Evolutionary conservation across 495 filamentous ascomycete genomes (phyloP).

Genomic region (Endocarpon pusillum): DNA sequence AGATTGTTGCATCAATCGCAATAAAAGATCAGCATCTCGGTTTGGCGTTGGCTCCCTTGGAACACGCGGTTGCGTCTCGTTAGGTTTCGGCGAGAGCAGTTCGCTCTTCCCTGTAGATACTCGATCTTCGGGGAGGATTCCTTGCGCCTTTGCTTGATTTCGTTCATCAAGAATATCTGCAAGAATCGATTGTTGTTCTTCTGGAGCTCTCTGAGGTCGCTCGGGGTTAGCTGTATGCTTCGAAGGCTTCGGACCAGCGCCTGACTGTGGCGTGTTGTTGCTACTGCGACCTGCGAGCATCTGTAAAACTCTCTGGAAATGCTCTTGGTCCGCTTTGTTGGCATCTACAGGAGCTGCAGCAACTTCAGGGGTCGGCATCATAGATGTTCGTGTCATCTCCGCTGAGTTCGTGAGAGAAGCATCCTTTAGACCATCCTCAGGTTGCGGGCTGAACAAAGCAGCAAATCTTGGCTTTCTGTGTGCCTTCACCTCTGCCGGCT

Average conservation of each 20-base stretch:
- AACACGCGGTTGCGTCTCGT: too few species aligned
- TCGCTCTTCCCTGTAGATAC: constrained; percentile 16
- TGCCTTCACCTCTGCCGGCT: constrained; percentile 5
- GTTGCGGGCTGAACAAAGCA: constrained; percentile 56
- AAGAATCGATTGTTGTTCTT: constrained; percentile 20
- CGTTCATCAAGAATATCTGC: constrained; percentile 17
- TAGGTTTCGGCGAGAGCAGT: constrained; percentile 16
- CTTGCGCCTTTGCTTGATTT: constrained; percentile 11
- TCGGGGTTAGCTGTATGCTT: constrained; percentile 20
- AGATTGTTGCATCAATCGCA: constrained; percentile 36
- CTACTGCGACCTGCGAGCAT: constrained; percentile 48
- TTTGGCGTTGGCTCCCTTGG: constrained; percentile 19
- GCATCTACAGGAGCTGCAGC: constrained; percentile 23
- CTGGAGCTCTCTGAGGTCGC: constrained; percentile 6
- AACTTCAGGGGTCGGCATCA: constrained; percentile 11
- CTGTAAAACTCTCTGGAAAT: constrained; percentile 72
- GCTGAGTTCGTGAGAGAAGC: too few species aligned
- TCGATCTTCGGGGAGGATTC: constrained; percentile 7
- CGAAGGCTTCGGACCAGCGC: constrained; percentile 15
- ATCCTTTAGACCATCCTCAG: too few species aligned
- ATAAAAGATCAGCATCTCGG: constrained; percentile 30
- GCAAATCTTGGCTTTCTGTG: constrained; percentile 56
- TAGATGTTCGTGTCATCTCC: constrained; percentile 33
- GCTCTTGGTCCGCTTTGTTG: constrained; percentile 63
- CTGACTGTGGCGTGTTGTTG: constrained; percentile 25